Conservation (phyloP, 257 asterid species). For the Knoxia roxburghii region DNA sequence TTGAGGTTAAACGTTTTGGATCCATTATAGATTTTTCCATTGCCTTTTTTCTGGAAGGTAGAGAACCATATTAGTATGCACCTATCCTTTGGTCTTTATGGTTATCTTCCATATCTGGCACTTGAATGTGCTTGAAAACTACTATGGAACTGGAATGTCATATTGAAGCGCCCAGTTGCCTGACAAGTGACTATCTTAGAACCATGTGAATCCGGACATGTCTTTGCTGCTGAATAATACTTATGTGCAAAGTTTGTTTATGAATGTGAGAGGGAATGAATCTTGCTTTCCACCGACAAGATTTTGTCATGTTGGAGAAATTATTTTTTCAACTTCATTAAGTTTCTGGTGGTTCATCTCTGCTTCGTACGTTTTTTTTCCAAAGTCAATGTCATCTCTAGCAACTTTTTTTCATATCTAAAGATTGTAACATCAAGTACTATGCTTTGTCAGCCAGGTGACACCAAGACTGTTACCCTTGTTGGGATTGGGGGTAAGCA, state of each 20-base stretch:
- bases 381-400: neutral
- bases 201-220: neutral
- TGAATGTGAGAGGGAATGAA: neutral
- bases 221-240: neutral
- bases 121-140: neutral
- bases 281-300: neutral
- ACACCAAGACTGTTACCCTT: constrained; percentile 80
- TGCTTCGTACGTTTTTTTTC: too few relatives aligned
- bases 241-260: neutral
- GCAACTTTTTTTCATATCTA: constrained; percentile 8
- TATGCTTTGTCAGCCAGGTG: constrained; percentile 77
- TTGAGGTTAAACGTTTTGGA: constrained; percentile 58
- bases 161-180: neutral
- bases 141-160: neutral
- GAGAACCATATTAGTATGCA: neutral
- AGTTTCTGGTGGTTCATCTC: neutral
- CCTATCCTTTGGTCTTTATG: neutral
- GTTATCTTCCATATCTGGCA: neutral
- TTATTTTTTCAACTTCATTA: neutral
- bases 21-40: neutral
- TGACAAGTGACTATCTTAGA: neutral
- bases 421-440: constrained; percentile 8
- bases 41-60: neutral
- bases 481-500: constrained; percentile 69
- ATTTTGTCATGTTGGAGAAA: neutral